These are phyloP conservation scores for Candida anglica DNA, from an alignment of 805 yeast genomes.

Conservation along the genomic window DNA sequence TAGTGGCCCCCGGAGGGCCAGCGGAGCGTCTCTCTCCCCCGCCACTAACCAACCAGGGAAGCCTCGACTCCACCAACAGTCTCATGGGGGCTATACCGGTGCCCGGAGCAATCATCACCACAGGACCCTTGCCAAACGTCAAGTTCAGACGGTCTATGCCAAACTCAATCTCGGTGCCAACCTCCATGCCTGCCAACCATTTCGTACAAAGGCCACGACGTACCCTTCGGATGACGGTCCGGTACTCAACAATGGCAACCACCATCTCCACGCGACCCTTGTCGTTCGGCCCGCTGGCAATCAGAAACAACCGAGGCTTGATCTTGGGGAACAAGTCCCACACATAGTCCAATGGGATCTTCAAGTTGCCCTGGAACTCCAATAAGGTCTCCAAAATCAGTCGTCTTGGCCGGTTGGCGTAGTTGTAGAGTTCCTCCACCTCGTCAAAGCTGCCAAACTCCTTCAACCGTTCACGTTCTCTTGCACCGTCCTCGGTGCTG, in stretches of 20 bases:
- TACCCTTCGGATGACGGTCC: slow-evolving; percentile 70
- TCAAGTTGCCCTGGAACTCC: slow-evolving; percentile 71
- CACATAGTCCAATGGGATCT: slow-evolving; percentile 70
- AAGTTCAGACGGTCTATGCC: slow-evolving; percentile 47
- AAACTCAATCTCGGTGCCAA: slow-evolving; percentile 50
- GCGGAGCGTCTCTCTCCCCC: no score
- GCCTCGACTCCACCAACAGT: slow-evolving; percentile 51
- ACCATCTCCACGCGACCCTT: slow-evolving; percentile 55
- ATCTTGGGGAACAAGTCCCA: slow-evolving; percentile 76
- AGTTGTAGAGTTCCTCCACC: slow-evolving; percentile 79
- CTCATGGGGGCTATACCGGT: slow-evolving; percentile 96
- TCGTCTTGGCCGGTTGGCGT: slow-evolving; percentile 90
- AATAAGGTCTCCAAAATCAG: slow-evolving; percentile 77
- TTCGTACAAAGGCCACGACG: slow-evolving; percentile 81
- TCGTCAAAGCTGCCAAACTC: slow-evolving; percentile 74
- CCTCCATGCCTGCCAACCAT: slow-evolving; percentile 55
- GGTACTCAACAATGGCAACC: slow-evolving; percentile 82
- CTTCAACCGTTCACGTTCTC: slow-evolving; percentile 70
- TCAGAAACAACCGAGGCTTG: slow-evolving; percentile 79
- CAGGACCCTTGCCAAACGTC: slow-evolving; percentile 32
- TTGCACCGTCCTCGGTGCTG: slow-evolving; percentile 51
- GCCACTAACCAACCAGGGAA: no score
- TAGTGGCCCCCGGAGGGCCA: no score
- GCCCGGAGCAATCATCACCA: slow-evolving; percentile 84
- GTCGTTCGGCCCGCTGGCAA: slow-evolving; percentile 58